Conservation (phyloP, 345 rosid genomes). For the Alliaria petiolata region DNA sequence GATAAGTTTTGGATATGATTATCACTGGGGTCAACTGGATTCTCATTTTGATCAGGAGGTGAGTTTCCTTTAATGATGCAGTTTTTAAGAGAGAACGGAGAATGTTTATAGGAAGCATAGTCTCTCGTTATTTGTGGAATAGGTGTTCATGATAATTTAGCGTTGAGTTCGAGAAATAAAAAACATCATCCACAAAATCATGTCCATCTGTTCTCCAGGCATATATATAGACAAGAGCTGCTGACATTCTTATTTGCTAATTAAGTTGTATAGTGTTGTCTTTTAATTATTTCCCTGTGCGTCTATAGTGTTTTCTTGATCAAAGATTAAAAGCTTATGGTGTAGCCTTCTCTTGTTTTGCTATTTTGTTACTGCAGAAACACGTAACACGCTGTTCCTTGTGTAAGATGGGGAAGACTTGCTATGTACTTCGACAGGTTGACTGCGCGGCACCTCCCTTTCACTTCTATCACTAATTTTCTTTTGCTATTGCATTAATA, state of each 20-base stretch:
- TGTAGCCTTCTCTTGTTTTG: conserved; percentile 1
- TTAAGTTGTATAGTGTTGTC: no score
- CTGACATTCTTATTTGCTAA: background rate
- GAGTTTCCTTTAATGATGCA: background rate
- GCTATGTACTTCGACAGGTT: conserved; percentile 33
- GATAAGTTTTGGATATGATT: conserved; percentile 94
- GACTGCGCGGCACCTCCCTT: background rate
- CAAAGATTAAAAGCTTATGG: background rate
- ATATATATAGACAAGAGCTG: background rate
- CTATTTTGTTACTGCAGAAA: conserved; percentile 21
- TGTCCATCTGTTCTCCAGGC: background rate
- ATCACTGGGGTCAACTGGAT: conserved; percentile 61
- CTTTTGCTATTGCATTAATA: background rate
- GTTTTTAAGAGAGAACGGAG: background rate
- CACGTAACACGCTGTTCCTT: conserved; percentile 27
- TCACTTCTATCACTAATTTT: background rate
- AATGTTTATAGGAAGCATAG: background rate
- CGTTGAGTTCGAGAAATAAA: background rate
- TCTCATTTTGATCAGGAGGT: conserved; percentile 75
- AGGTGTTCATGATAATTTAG: background rate
- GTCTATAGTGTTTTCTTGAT: background rate
- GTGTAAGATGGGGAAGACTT: conserved; percentile 32
- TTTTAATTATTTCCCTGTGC: background rate
- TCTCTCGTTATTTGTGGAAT: background rate
- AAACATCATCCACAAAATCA: background rate